Evolutionary conservation across 306 rosid genomes (phyloP), one percentile per base, ranked within the genome.

Genomic region (Gleditsia sinensis): DNA sequence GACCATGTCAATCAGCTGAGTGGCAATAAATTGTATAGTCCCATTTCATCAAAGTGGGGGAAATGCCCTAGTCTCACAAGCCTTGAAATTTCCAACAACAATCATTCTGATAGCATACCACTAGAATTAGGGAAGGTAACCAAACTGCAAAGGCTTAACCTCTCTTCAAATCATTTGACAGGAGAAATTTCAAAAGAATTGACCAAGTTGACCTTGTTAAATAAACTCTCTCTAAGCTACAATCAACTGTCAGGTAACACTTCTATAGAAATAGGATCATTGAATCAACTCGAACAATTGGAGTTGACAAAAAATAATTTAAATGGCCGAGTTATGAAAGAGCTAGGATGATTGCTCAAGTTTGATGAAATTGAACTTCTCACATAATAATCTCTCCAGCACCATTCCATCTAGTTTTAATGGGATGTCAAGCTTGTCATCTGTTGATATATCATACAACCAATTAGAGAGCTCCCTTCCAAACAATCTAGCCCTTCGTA

Each of bases 301-400:
- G 61, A 24, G 17, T 2, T 55, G 8, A 17, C 13, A 55, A 34
- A 2, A 24, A 55, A 55, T 25, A 25, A 24, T 4, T 55, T 55
- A 1, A 24, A 34, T 55, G 61, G 61, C 17, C 1, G 34, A 3
- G 24, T 55, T 6, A 11, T 17, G 21, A 4, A 54, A 54, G 16
- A 25, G 6, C 2, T 55, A 24, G 33, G 61, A 13, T 8, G 7
- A 3, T 4, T 24, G 19, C 0, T 0, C 32, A 11, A 39, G 2
- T 17, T 67, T 82, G 32, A 0, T 0, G 3, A 50, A 1, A 50
- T 50, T 50, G 28, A 50, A 50, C 14, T 14, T 50, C 3, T 50
- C 77, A 73, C 57, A 7, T 13, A 78, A 82, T 9, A 14, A 23
- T 33, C 60, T 81, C 39, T 65, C 67, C 13, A 72, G 79, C 54